Conservation (phyloP, 2,329 filamentous ascomycete genomes). For the Didymella pinodella region DNA sequence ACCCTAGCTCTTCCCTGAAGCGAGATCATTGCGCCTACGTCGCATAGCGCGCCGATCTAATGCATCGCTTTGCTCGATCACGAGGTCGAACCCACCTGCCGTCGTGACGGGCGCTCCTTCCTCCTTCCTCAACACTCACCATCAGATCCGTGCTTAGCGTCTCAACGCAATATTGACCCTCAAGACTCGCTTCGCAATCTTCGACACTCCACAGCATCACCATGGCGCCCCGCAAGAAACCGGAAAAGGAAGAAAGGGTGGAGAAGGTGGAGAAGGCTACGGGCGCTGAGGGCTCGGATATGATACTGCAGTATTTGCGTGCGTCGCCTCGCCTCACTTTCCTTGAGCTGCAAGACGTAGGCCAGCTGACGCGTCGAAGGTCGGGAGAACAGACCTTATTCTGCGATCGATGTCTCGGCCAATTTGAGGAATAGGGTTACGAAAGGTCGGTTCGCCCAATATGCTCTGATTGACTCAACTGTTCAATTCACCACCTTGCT, state of each 20-base stretch:
- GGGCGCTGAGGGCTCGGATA: slow-evolving; percentile 49
- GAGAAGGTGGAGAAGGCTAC: slow-evolving; percentile 47
- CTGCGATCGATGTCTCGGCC: slow-evolving; percentile 65
- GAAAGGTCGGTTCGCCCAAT: slow-evolving; percentile 53
- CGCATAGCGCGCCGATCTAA: slow-evolving; percentile 1
- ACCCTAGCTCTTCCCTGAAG: not conserved
- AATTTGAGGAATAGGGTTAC: slow-evolving; percentile 69
- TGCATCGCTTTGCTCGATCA: not conserved
- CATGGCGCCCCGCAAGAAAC: slow-evolving; percentile 52
- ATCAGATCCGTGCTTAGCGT: not conserved
- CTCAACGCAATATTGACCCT: not conserved
- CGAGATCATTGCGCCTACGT: not conserved
- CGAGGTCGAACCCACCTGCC: slow-evolving; percentile 17
- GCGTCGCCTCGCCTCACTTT: slow-evolving; percentile 33
- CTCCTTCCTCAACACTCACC: slow-evolving; percentile 3
- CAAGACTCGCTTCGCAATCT: too few relatives aligned
- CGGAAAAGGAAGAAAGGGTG: slow-evolving; percentile 41
- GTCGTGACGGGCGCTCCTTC: slow-evolving; percentile 18
- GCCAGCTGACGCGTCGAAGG: slow-evolving; percentile 41
- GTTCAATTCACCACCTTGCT: too few relatives aligned
- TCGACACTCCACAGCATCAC: not conserved
- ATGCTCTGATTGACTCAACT: too few relatives aligned
- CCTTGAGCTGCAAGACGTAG: not conserved
- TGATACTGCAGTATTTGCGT: slow-evolving; percentile 62
- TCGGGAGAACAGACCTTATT: slow-evolving; percentile 64